Percentiles rank a stretch among this genome's conserved stretches.
phyloP scores from a whole-genome alignment of 441 rosid genomes.

The Metrosideros polymorpha region DNA sequence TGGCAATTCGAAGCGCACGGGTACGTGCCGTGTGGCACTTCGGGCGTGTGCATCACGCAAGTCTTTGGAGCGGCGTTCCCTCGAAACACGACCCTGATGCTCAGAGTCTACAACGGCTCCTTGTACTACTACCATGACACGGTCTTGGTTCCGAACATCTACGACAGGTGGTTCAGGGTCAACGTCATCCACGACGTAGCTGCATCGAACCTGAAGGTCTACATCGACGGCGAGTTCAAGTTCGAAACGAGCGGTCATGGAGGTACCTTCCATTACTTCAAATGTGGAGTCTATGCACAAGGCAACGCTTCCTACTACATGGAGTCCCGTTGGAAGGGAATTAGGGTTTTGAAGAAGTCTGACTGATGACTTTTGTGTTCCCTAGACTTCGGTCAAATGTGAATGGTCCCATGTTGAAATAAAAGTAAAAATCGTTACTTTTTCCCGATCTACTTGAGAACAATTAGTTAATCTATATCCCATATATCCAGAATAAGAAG shows the following conservation, averaged over 20 bases:
- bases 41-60: conserved; percentile 24
- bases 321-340: conserved; percentile 30
- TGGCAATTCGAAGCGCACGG: conserved; percentile 31
- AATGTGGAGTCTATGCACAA: conserved; percentile 22
- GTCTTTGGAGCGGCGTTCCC: conserved; percentile 20
- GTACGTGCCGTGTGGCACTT: conserved; percentile 21
- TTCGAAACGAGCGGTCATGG: conserved; percentile 15
- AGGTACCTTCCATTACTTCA: conserved; percentile 22
- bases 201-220: conserved; percentile 1
- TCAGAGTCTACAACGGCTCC: conserved; percentile 22
- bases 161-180: conserved; percentile 19
- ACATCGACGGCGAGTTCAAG: conserved; percentile 8
- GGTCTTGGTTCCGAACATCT: conserved; percentile 3
- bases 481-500: not conserved
- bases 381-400: not conserved
- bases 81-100: conserved; percentile 23
- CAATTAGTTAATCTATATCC: not conserved
- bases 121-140: conserved; percentile 7
- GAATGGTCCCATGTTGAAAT: not conserved
- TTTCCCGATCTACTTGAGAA: not conserved
- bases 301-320: conserved; percentile 11
- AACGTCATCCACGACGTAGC: conserved; percentile 26
- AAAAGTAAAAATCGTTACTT: not conserved
- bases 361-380: not conserved
- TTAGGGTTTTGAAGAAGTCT: conserved; percentile 9